Base-by-base conservation (phyloP, 2,329 filamentous ascomycete species). In the Thermothelomyces thermophilus region DNA sequence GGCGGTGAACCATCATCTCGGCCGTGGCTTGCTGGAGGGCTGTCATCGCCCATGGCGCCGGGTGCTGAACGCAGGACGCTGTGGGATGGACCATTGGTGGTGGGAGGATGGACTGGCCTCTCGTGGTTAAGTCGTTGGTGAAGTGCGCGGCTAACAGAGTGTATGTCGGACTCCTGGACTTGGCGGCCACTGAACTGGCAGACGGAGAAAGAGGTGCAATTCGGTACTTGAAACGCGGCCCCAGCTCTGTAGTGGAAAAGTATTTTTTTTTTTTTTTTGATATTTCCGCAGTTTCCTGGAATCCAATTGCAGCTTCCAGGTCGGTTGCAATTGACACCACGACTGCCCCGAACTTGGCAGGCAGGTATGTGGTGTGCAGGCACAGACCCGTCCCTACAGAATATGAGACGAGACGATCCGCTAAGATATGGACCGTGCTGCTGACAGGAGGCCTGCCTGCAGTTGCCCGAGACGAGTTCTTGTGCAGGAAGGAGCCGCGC, bases 61-160 rank as follows among this genome's bases (percentile, higher is more conserved):
- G 24, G 5, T 9, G 24, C 24, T 26, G 24, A 5, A 36, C 14
- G 9, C 20, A 26, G 6, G 19, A n/a, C 3, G 10, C 3, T 33
- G 17, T 24, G 22, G 41, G 48, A 30, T 50, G 41, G 36, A 17
- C 35, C 36, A 3, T 22, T 42, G 26, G 16, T 14, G 24, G 28
- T 3, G 35, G 47, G 9, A 34, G 13, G 17, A 31, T n/a, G n/a
- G n/a, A n/a, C n/a, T n/a, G n/a, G 22, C 5, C n/a, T 31, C 37
- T 5, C 24, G 5, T 5, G 9, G 24, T 26, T 26, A 6, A 22
- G 14, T 5, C 46, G 43, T 43, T 44, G 24, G 41, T 52, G 36
- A 44, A 17, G 22, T 57, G 56, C 58, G 58, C 56, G 58, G 56
- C 57, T 56, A 59, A 50, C 46, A 43, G 43, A 55, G n/a, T n/a